Evolutionary conservation across 2,329 filamentous ascomycete genomes (phyloP), one percentile per base, ranked within the genome.

Genomic region (Botrytis aclada): DNA sequence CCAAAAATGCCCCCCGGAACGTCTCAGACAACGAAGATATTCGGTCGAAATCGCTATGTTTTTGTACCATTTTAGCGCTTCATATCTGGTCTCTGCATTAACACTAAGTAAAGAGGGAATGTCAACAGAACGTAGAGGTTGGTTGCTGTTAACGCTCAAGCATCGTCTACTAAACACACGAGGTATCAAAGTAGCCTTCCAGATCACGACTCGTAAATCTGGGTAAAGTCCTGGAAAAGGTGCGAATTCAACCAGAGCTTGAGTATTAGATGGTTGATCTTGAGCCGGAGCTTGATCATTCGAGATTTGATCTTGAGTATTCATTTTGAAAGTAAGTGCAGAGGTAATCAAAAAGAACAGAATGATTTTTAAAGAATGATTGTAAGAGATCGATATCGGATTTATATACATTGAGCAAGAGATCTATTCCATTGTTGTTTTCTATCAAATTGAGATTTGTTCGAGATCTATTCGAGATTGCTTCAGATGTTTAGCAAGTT

Each of bases 61-160:
- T 25, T 39, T 3, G 34, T 39, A 61, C 0, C 10, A n/a, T 25
- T n/a, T 39, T 14, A 16, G 1, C 0, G 25, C 0, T 51, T 51
- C 47, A 51, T 16, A n/a, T 51, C 47, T 51, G 4, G 37, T 6
- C 34, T 37, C 58, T 14, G 58, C 58, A 37, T 16, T 4, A 12
- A 61, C 14, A n/a, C 18, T 1, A 51, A n/a, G 25, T 51, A 51
- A 51, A n/a, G 32, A n/a, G 39, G 20, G 10, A 12, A 61, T 3
- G 9, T 39, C 1, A 1, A 25, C 0, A n/a, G 20, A 16, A n/a
- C 0, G 6, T 8, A 12, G 9, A 14, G 20, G 2, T 39, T n/a
- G 2, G 22, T 8, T 3, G 12, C 20, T 37, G 4, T 61, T 39
- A 22, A 3, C 22, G 34, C 32, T 39, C 34, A 34, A 61, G 34